phyloP scores from a whole-genome alignment of 148 eudicot genomes.

The Hydrangea macrophylla region DNA sequence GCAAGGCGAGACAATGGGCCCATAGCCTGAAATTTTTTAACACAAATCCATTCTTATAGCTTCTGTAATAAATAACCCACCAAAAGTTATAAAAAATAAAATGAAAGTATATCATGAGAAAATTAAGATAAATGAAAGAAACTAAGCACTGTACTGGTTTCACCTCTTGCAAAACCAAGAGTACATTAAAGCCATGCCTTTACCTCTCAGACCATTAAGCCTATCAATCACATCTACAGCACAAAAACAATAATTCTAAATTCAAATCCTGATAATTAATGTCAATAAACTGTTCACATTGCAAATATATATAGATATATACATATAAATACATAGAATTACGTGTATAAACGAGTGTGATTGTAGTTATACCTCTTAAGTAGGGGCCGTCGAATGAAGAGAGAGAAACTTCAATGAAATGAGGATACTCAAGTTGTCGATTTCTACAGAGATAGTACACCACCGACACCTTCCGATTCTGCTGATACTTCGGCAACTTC shows the following conservation, averaged over 20 bases:
- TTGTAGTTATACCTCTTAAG: slow-evolving; percentile 71
- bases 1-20: too few species aligned
- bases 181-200: slow-evolving; percentile 98
- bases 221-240: slow-evolving; percentile 76
- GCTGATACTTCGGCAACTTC: slow-evolving; percentile 78
- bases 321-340: neutral
- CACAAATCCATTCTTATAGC: too few species aligned
- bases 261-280: neutral
- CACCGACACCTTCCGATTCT: slow-evolving; percentile 61
- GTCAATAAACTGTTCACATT: neutral
- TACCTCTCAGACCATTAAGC: slow-evolving; percentile 77
- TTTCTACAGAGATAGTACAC: slow-evolving; percentile 80
- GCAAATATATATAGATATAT: neutral
- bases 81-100: too few species aligned
- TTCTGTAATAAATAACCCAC: too few species aligned
- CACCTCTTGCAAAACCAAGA: too few species aligned
- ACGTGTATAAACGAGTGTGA: too few species aligned
- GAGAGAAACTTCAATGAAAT: too few species aligned
- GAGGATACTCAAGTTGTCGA: too few species aligned
- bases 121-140: too few species aligned
- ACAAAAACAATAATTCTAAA: neutral
- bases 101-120: too few species aligned
- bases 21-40: too few species aligned
- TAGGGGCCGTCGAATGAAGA: slow-evolving; percentile 66
- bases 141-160: too few species aligned